phyloP scores from a whole-genome alignment of 2,329 filamentous ascomycete species.

The Phialophora macrospora region DNA sequence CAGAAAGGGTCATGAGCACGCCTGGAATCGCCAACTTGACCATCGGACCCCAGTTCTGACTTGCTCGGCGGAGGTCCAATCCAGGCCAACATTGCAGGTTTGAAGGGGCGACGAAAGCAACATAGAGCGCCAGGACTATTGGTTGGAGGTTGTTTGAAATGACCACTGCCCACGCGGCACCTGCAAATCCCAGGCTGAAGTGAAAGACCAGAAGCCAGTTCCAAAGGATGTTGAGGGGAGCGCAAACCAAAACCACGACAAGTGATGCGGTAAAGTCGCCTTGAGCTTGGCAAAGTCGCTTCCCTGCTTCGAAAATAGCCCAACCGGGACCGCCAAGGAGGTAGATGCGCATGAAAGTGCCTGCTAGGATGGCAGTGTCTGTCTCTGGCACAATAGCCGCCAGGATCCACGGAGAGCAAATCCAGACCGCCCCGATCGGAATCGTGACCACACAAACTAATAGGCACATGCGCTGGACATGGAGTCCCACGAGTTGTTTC shows the following conservation, averaged over 20 bases:
- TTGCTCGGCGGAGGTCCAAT: slow-evolving; percentile 64
- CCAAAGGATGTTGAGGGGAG: slow-evolving; percentile 72
- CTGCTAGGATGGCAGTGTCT: slow-evolving; percentile 68
- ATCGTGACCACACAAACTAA: slow-evolving; percentile 70
- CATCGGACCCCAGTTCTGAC: slow-evolving; percentile 74
- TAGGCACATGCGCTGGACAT: slow-evolving; percentile 73
- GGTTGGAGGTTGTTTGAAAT: slow-evolving; percentile 72
- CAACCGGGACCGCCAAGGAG: slow-evolving; percentile 73
- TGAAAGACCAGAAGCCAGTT: slow-evolving; percentile 74
- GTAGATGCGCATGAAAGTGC: slow-evolving; percentile 68
- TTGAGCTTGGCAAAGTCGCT: slow-evolving; percentile 80
- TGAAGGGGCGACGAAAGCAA: slow-evolving; percentile 61
- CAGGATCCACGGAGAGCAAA: slow-evolving; percentile 64
- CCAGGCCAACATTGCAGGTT: slow-evolving; percentile 74
- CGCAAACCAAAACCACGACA: slow-evolving; percentile 76
- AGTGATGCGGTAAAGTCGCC: slow-evolving; percentile 74
- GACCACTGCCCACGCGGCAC: slow-evolving; percentile 71
- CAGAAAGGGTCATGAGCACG: slow-evolving; percentile 82
- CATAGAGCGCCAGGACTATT: slow-evolving; percentile 67
- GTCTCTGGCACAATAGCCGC: slow-evolving; percentile 65
- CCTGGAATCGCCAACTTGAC: slow-evolving; percentile 78
- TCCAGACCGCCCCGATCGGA: slow-evolving; percentile 70
- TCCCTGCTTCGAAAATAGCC: slow-evolving; percentile 70
- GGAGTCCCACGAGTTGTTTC: slow-evolving; percentile 77
- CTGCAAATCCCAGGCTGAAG: slow-evolving; percentile 67